Evolutionary conservation across 2,329 filamentous ascomycete species (phyloP).

Genomic region (Colletotrichum phormii): DNA sequence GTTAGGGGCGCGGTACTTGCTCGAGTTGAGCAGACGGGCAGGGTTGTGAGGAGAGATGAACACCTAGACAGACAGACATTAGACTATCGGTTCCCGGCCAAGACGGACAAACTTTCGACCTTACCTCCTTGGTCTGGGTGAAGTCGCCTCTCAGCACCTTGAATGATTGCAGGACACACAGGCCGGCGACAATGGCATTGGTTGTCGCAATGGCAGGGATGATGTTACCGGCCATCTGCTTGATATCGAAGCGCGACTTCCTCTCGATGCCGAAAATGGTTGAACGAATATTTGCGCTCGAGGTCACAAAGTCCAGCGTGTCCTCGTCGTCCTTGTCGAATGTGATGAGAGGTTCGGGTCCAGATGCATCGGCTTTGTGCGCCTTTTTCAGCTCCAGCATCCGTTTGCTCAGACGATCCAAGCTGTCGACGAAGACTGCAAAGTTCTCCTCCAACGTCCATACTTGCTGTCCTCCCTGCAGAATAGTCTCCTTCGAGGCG

Average conservation of each 20-base stretch:
- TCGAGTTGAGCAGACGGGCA: conserved; percentile 69
- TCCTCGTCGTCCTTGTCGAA: conserved; percentile 99
- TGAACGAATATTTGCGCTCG: conserved; percentile 90
- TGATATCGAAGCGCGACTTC: conserved; percentile 95
- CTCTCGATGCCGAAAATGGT: conserved; percentile 88
- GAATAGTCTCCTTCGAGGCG: conserved; percentile 63
- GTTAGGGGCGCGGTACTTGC: conserved; percentile 73
- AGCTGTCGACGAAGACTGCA: conserved; percentile 85
- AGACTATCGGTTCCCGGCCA: conserved; percentile 9
- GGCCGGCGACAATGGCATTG: conserved; percentile 93
- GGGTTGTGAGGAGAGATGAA: conserved; percentile 79
- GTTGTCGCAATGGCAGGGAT: conserved; percentile 98
- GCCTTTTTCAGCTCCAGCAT: conserved; percentile 71
- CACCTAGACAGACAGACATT: conserved; percentile 58
- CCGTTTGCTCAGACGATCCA: conserved; percentile 80
- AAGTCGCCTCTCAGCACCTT: conserved; percentile 85
- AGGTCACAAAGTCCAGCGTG: conserved; percentile 92
- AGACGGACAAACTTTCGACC: conserved; percentile 26
- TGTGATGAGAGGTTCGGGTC: conserved; percentile 73
- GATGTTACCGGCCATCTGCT: conserved; percentile 99
- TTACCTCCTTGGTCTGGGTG: conserved; percentile 78
- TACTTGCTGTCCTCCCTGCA: conserved; percentile 76
- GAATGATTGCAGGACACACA: conserved; percentile 93
- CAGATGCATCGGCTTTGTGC: conserved; percentile 56
- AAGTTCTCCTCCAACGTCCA: conserved; percentile 91